A percentile compares a stretch with the other conserved stretches of the same genome.
Conservation (phyloP, 805 yeast species). For the Zygosaccharomyces lentus region DNA sequence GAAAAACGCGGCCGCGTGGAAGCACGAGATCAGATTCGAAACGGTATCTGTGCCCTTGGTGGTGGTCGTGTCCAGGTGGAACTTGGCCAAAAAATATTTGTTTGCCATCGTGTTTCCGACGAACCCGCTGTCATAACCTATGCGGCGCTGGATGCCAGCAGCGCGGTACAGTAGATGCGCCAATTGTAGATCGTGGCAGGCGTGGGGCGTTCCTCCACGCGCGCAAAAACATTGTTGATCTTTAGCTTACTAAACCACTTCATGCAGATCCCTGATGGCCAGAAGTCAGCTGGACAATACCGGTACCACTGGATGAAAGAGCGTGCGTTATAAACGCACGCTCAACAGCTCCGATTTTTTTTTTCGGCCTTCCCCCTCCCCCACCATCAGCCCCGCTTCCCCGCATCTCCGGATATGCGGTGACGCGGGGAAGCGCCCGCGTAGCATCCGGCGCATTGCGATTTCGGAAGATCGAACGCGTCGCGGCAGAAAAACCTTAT, state of each 20-base stretch:
- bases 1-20: slow-evolving; percentile 51
- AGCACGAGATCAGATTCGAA: slow-evolving; percentile 45
- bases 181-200: slow-evolving; percentile 45
- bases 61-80: slow-evolving; percentile 38
- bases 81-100: slow-evolving; percentile 42
- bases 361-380: too few species aligned
- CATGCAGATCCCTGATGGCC: not conserved
- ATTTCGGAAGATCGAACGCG: too few species aligned
- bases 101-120: slow-evolving; percentile 52
- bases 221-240: slow-evolving; percentile 10
- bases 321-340: not conserved
- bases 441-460: too few species aligned
- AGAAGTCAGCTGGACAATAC: too few species aligned
- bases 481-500: too few species aligned
- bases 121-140: slow-evolving; percentile 55
- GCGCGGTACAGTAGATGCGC: slow-evolving; percentile 41
- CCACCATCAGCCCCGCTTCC: too few species aligned
- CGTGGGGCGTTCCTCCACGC: slow-evolving; percentile 18
- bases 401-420: too few species aligned
- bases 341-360: too few species aligned
- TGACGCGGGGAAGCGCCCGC: too few species aligned
- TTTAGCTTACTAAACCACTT: not conserved
- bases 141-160: slow-evolving; percentile 46
- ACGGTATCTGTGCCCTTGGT: slow-evolving; percentile 28
- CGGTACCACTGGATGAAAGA: too few species aligned